Conservation (phyloP, 139 green algal species). For the Micromonas commoda region DNA sequence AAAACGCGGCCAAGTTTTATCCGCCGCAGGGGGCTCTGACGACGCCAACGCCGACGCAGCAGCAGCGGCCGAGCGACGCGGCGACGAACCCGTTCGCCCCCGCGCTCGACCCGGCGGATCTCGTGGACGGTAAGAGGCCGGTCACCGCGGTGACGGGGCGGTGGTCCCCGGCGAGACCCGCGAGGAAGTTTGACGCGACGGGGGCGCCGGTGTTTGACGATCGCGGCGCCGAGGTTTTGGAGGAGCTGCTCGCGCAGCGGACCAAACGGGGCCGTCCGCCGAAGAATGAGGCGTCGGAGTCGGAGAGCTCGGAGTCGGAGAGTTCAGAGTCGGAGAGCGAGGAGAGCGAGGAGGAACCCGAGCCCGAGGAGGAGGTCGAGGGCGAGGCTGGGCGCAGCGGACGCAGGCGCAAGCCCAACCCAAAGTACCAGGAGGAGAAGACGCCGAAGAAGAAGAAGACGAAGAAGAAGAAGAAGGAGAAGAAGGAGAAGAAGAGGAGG, state of each 20-base stretch:
- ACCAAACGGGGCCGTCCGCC: too few relatives aligned
- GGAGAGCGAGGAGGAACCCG: background rate
- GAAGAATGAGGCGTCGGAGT: too few relatives aligned
- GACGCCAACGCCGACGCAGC: background rate
- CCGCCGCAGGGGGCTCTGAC: background rate
- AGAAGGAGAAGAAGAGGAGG: background rate
- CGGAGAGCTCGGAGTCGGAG: too few relatives aligned
- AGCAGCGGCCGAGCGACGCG: too few relatives aligned
- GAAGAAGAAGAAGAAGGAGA: background rate
- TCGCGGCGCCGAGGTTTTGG: too few relatives aligned
- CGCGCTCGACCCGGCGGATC: too few relatives aligned
- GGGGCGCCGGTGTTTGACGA: too few relatives aligned
- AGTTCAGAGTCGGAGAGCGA: background rate
- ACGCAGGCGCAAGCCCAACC: background rate
- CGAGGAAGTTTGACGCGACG: background rate
- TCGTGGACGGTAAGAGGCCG: too few relatives aligned
- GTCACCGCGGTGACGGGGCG: background rate
- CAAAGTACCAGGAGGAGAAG: background rate
- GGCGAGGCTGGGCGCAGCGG: background rate
- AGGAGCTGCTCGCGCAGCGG: too few relatives aligned
- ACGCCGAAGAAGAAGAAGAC: background rate
- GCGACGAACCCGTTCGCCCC: too few relatives aligned
- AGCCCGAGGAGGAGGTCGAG: background rate
- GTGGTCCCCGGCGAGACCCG: background rate
- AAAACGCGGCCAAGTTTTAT: background rate